Evolutionary conservation across 2,329 filamentous ascomycete genomes (phyloP).

Genomic region (Mycocentrospora acerina): DNA sequence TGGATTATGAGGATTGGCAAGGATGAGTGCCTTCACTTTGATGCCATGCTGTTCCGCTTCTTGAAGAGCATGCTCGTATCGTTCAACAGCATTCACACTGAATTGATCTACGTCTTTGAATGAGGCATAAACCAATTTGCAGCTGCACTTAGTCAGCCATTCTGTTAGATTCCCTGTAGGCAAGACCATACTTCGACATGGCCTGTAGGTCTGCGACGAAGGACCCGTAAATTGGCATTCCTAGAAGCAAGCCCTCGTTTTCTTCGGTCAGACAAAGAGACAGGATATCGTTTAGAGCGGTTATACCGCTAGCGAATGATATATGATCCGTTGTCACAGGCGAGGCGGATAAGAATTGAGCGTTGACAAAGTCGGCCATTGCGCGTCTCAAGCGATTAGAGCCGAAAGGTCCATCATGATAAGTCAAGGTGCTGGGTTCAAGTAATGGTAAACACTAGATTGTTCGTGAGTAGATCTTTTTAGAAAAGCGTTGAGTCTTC

Average conservation of each 20-base stretch:
- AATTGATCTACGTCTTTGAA: constrained; percentile 35
- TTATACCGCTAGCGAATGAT: constrained; percentile 31
- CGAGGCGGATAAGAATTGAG: not conserved
- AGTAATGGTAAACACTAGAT: not conserved
- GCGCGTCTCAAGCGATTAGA: constrained; percentile 1
- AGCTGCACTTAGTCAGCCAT: constrained; percentile 35
- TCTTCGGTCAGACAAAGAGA: constrained; percentile 46
- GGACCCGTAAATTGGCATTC: constrained; percentile 24
- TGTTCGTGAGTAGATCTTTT: not conserved
- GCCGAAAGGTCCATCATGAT: constrained; percentile 3
- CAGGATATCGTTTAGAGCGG: constrained; percentile 46
- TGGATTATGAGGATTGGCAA: constrained; percentile 57
- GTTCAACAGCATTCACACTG: constrained; percentile 43
- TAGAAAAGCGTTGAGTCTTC: not conserved
- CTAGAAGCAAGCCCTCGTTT: constrained; percentile 46
- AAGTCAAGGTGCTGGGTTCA: not conserved
- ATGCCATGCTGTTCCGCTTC: constrained; percentile 36
- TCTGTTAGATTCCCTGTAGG: constrained; percentile 18
- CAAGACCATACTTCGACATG: constrained; percentile 42
- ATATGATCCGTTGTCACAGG: not conserved
- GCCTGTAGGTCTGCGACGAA: constrained; percentile 35
- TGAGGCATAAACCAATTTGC: constrained; percentile 1
- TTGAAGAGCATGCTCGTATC: constrained; percentile 43
- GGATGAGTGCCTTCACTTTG: constrained; percentile 47
- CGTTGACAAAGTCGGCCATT: constrained; percentile 2